Conservation (phyloP, 345 rosid genomes). For the Syzygium grande region DNA sequence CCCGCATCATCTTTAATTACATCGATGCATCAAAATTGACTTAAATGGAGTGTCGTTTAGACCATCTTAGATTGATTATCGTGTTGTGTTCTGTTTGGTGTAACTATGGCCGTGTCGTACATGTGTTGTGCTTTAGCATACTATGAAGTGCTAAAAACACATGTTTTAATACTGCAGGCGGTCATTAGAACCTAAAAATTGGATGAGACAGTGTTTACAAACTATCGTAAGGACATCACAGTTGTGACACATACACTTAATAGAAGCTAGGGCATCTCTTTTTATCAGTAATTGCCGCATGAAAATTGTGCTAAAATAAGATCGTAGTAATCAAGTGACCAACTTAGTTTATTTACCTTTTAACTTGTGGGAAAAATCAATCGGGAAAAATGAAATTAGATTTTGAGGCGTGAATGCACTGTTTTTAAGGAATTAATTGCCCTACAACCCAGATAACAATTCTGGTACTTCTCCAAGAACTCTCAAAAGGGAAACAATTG, state of each 20-base stretch:
- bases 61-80: not conserved
- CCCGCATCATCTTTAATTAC: not conserved
- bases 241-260: not conserved
- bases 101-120: not conserved
- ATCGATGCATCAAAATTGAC: not conserved
- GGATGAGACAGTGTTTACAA: not conserved
- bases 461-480: no score
- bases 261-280: not conserved
- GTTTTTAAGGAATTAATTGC: no score
- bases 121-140: not conserved
- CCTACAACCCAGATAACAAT: no score
- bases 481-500: no score
- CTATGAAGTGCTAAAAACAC: not conserved
- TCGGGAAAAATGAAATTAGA: no score
- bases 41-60: not conserved
- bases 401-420: no score
- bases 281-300: not conserved
- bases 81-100: not conserved
- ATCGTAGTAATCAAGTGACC: not conserved
- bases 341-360: not conserved
- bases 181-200: not conserved
- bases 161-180: not conserved
- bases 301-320: not conserved
- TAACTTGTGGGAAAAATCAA: not conserved
- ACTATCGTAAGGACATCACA: not conserved